Conservation (phyloP, 352 stramenopile genomes). For the Detonula confervacea region DNA sequence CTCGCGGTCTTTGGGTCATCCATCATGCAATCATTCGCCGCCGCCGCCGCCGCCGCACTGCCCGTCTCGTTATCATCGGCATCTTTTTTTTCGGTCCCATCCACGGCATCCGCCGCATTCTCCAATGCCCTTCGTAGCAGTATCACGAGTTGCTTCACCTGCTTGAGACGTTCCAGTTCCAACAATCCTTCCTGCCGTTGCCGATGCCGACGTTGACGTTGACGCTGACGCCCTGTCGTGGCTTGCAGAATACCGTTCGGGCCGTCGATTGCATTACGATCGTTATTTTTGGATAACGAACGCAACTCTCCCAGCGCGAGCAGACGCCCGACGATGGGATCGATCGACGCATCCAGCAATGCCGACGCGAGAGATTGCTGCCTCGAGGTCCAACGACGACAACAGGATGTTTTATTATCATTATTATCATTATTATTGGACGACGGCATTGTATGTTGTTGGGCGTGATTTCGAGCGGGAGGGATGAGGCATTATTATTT, state of each 20-base stretch:
- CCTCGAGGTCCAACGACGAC: neutral
- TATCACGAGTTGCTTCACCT: slow-evolving; percentile 10
- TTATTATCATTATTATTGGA: too few relatives aligned
- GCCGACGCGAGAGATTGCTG: slow-evolving; percentile 14
- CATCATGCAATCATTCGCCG: too few relatives aligned
- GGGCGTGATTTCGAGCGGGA: too few relatives aligned
- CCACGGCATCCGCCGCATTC: neutral
- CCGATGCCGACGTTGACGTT: too few relatives aligned
- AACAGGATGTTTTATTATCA: too few relatives aligned
- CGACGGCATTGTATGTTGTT: too few relatives aligned
- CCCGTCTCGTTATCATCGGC: neutral
- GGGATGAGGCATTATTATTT: too few relatives aligned
- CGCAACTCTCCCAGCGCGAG: slow-evolving; percentile 6
- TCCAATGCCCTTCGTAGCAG: slow-evolving; percentile 7
- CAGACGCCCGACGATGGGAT: slow-evolving; percentile 18
- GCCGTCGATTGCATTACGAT: slow-evolving; percentile 5
- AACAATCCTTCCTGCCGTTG: too few relatives aligned
- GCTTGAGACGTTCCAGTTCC: slow-evolving; percentile 20
- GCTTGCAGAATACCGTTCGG: too few relatives aligned
- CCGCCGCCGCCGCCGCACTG: neutral
- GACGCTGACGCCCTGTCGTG: too few relatives aligned
- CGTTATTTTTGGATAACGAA: neutral
- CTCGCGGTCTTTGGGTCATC: too few relatives aligned
- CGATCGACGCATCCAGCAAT: slow-evolving; percentile 17
- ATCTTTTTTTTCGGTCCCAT: neutral